Base-by-base conservation (phyloP, 495 filamentous ascomycete genomes). In the Stereocaulon alpinum region DNA sequence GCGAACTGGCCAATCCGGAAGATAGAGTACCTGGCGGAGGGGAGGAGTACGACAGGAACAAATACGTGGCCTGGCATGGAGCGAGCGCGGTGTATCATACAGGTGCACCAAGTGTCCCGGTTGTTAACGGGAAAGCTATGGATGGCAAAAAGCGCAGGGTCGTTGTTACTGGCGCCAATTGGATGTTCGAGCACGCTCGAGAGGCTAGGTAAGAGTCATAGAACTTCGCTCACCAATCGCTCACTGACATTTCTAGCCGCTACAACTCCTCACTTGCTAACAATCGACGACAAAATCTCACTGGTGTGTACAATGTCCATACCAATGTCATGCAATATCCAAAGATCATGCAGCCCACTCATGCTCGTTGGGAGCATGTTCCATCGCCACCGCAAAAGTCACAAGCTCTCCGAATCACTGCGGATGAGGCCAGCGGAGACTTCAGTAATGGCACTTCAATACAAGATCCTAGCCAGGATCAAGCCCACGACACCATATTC, bases 51-150 rank as follows among this genome's bases (percentile, higher is more conserved):
- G 94, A 96, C 73, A 84, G 86, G 65, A 95, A 96, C 64, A 91
- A 95, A 64, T 98, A 96, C 66, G 93, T 98, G 2, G 93, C 93
- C 17, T 98, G 93, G 93, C 90, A 95, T 67, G 93, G 93, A 29
- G 93, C 93, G 20, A 96, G 91, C 64, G 83, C 84, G 43, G 93
- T 98, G 14, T 98, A 98, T 67, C 91, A 96, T 66, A 88, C 88
- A 1, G 85, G 82, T 34, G 83, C 77, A 0, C 88, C 91, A 2
- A 84, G 86, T 29, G 81, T 91, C 17, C 91, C 92, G 1, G 72
- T 84, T 65, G 83, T 84, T 49, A 84, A 78, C 52, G 88, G 88
- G 52, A 93, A 91, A 71, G 77, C 76, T 15, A 76, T 81, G 15
- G 79, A 85, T 55, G 73, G 73, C 55, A 92, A 92, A 72, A 95